Conservation (phyloP, 2,329 filamentous ascomycete genomes). For the Sporothrix curviconia region DNA sequence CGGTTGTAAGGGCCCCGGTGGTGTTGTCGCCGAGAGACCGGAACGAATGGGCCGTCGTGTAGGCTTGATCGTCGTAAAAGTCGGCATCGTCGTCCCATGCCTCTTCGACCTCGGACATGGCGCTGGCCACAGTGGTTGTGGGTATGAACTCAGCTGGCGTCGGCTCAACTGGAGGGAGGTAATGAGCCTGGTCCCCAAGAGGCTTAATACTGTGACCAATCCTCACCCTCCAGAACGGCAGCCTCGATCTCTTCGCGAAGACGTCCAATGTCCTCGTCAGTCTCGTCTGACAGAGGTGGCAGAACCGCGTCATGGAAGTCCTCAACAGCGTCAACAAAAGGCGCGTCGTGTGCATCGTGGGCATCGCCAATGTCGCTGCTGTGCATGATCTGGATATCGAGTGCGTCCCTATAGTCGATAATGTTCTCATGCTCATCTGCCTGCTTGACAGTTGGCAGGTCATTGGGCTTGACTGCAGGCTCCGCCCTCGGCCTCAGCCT, state of each 20-base stretch:
- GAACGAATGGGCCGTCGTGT: conserved; percentile 69
- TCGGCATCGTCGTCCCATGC: conserved; percentile 78
- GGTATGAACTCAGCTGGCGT: conserved; percentile 7
- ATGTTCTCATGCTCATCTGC: not conserved
- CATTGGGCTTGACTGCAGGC: not conserved
- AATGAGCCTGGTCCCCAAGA: not conserved
- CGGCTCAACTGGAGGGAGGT: not conserved
- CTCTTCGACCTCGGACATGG: conserved; percentile 53
- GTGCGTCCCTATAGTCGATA: not conserved
- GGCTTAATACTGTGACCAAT: too few relatives aligned
- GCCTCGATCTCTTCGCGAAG: conserved; percentile 13
- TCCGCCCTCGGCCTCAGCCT: not conserved
- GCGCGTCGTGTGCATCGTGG: conserved; percentile 34
- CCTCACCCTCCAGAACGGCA: not conserved
- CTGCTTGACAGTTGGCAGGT: not conserved
- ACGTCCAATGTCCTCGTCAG: not conserved
- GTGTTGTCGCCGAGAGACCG: conserved; percentile 64
- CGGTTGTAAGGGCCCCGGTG: conserved; percentile 42
- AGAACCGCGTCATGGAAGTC: conserved; percentile 23
- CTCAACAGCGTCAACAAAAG: conserved; percentile 42
- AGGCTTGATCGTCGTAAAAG: conserved; percentile 59
- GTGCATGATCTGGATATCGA: not conserved
- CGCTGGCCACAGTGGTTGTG: not conserved
- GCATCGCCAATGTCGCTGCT: conserved; percentile 28
- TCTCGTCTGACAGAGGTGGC: not conserved